Conservation (phyloP, 2,329 filamentous ascomycete species). For the Trichoderma sp. region DNA sequence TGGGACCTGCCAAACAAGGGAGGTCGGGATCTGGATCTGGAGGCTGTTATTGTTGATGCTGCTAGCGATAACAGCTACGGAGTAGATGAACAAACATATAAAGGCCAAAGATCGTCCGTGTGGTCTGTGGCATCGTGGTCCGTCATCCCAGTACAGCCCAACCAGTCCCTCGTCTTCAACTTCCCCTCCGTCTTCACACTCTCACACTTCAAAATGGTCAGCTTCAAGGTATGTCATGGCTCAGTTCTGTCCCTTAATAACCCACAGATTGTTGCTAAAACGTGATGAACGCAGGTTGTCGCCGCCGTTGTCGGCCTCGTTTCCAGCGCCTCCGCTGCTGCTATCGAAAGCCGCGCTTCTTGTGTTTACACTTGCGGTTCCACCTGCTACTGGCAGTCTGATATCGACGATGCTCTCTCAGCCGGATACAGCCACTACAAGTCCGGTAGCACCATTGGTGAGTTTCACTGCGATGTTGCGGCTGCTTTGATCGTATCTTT, state of each 20-base stretch:
- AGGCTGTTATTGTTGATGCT: background rate
- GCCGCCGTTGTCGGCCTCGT: slow-evolving; percentile 15
- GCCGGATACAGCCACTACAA: slow-evolving; percentile 8
- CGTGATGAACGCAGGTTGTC: background rate
- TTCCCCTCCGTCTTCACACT: background rate
- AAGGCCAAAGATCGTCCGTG: background rate
- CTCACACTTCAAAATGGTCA: slow-evolving; percentile 12
- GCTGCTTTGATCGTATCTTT: background rate
- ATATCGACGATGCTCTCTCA: slow-evolving; percentile 11
- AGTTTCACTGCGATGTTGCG: background rate
- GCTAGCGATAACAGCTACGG: background rate
- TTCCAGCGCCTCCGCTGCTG: slow-evolving; percentile 13
- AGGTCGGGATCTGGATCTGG: background rate
- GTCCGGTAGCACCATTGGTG: background rate
- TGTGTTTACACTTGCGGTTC: slow-evolving; percentile 19
- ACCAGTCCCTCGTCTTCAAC: background rate
- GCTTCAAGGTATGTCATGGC: slow-evolving; percentile 8
- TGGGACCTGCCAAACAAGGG: slow-evolving; percentile 16
- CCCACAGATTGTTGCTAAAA: background rate
- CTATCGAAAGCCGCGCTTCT: background rate
- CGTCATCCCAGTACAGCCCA: background rate
- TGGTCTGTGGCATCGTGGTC: background rate
- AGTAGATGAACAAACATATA: background rate
- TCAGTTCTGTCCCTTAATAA: fast-evolving
- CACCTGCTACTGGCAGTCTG: slow-evolving; percentile 19